Evolutionary conservation across 345 rosid species (phyloP).

Genomic region (Corchorus olitorius): DNA sequence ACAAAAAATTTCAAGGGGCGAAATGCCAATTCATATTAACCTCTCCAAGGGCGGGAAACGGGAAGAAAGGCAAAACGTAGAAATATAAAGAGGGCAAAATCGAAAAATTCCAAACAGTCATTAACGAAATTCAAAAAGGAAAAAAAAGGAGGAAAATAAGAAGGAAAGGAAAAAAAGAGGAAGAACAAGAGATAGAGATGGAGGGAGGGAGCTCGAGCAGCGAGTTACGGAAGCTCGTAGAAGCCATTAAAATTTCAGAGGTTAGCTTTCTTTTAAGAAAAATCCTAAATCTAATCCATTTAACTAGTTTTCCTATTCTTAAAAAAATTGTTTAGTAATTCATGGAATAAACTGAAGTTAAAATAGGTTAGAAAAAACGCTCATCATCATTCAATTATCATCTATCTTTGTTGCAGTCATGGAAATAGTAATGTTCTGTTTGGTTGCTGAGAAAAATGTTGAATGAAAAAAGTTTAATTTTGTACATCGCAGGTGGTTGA

Average conservation of each 20-base stretch:
- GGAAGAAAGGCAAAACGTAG: not conserved
- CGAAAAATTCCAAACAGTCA: not conserved
- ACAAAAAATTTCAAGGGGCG: not conserved
- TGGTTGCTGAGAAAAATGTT: slow-evolving; percentile 5
- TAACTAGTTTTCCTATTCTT: not conserved
- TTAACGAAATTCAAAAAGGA: not conserved
- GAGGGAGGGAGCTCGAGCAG: slow-evolving; percentile 32
- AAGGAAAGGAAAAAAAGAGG: not conserved
- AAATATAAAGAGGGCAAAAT: not conserved
- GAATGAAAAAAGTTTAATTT: not conserved
- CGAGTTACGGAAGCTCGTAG: slow-evolving; percentile 46
- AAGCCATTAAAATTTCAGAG: slow-evolving; percentile 64
- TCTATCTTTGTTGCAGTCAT: not conserved
- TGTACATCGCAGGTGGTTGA: slow-evolving; percentile 62
- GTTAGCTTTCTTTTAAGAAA: slow-evolving; percentile 36
- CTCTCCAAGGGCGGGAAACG: slow-evolving; percentile 12
- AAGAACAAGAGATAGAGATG: slow-evolving; percentile 33
- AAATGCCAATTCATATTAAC: not conserved
- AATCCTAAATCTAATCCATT: not conserved
- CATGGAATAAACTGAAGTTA: not conserved
- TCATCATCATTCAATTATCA: not conserved
- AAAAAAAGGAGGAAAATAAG: not conserved
- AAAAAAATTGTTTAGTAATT: not conserved
- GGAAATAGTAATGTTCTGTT: slow-evolving; percentile 11
- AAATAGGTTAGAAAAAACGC: not conserved